Percentiles rank a stretch among this genome's conserved stretches.
Evolutionary conservation across 768 basidiomycete species (phyloP).

Genomic region (Leucocoprinus leucothites): DNA sequence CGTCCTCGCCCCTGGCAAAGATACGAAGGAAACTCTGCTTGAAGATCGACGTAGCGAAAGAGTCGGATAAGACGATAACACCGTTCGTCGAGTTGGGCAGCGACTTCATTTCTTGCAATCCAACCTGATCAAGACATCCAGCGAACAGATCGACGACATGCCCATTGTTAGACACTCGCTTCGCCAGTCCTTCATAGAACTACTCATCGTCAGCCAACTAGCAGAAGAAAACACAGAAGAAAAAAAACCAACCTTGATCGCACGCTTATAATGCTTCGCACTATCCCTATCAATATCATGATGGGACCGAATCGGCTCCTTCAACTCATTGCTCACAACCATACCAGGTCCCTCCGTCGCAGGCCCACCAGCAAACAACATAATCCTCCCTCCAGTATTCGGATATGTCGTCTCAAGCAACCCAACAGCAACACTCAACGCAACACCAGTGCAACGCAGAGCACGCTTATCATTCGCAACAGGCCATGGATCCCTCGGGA

Average conservation of each 20-base stretch:
- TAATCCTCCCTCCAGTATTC: slow-evolving; percentile 93
- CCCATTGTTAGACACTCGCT: slow-evolving; percentile 90
- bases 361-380: slow-evolving; percentile 94
- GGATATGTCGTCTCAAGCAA: slow-evolving; percentile 93
- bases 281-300: slow-evolving; percentile 98
- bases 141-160: slow-evolving; percentile 95
- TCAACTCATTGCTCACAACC: slow-evolving; percentile 93
- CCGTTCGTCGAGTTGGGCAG: slow-evolving; percentile 96
- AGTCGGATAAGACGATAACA: slow-evolving; percentile 93
- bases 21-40: slow-evolving; percentile 95
- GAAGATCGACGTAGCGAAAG: slow-evolving; percentile 97
- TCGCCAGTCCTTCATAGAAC: slow-evolving; percentile 96
- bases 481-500: slow-evolving; percentile 94
- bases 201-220: slow-evolving; percentile 24
- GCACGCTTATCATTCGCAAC: slow-evolving; percentile 93
- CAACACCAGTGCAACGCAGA: slow-evolving; percentile 92
- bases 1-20: slow-evolving; percentile 91
- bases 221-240: neutral
- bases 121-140: slow-evolving; percentile 97
- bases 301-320: slow-evolving; percentile 97
- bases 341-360: slow-evolving; percentile 96
- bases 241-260: slow-evolving; percentile 70
- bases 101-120: slow-evolving; percentile 95
- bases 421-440: slow-evolving; percentile 89
- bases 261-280: slow-evolving; percentile 96